phyloP scores from a whole-genome alignment of 176 grass and related monocot genomes.

The Elymus sibiricus region DNA sequence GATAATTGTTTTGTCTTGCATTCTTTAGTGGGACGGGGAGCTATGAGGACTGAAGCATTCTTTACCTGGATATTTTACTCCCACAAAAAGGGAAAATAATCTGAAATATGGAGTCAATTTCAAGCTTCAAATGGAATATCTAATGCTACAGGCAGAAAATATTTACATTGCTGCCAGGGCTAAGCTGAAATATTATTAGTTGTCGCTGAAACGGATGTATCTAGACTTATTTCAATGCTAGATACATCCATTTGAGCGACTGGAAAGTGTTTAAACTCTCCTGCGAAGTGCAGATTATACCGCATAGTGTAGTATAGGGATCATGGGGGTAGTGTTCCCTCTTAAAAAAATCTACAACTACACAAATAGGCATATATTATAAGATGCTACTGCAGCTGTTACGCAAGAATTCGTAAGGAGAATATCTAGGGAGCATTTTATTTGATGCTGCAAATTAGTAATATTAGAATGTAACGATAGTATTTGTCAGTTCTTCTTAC shows the following conservation, averaged over 20 bases:
- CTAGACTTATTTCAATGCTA: too few species aligned
- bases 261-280: neutral
- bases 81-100: neutral
- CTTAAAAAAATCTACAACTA: neutral
- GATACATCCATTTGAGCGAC: too few species aligned
- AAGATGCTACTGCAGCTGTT: neutral
- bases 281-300: neutral
- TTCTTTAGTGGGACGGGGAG: neutral
- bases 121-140: neutral
- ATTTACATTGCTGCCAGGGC: too few species aligned
- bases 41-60: neutral
- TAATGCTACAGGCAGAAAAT: neutral
- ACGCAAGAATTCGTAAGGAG: neutral
- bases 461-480: neutral
- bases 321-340: neutral
- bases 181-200: neutral
- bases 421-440: neutral
- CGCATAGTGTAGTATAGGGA: neutral
- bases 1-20: neutral
- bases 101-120: neutral
- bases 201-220: too few species aligned
- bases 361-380: neutral
- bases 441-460: neutral
- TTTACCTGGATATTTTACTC: neutral
- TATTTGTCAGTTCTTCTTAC: constrained; percentile 4